Evolutionary conservation across 257 asterid species (phyloP).

Genomic region (Paraleonurus japonicus): DNA sequence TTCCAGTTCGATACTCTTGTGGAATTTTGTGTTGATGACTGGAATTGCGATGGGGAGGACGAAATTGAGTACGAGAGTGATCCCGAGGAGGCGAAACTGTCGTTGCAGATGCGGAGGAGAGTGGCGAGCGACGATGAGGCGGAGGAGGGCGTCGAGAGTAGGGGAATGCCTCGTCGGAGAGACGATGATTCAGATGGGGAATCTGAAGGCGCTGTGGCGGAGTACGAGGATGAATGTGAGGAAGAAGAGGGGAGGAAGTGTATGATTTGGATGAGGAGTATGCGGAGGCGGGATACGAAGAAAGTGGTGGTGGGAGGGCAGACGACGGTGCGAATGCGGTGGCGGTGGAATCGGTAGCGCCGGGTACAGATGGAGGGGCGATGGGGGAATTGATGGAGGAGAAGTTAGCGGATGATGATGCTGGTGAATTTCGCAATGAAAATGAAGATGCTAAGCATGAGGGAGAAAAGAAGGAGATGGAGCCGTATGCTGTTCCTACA

Average conservation of each 20-base stretch:
- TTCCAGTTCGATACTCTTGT: background rate
- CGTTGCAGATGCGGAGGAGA: constrained; percentile 74
- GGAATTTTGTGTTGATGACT: constrained; percentile 3
- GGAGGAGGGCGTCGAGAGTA: constrained; percentile 39
- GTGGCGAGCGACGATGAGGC: constrained; percentile 92
- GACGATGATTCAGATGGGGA: constrained; percentile 63
- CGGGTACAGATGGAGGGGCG: constrained; percentile 22
- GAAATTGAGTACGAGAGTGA: constrained; percentile 78
- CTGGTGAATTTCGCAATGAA: constrained; percentile 28
- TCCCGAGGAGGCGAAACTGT: constrained; percentile 81
- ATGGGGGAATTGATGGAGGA: constrained; percentile 29
- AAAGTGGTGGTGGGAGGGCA: constrained; percentile 27
- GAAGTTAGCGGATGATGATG: constrained; percentile 31
- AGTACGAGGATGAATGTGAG: constrained; percentile 39
- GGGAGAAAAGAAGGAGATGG: constrained; percentile 65
- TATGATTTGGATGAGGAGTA: constrained; percentile 42
- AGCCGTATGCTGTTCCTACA: constrained; percentile 89
- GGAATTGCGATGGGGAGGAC: constrained; percentile 47
- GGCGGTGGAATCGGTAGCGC: constrained; percentile 32
- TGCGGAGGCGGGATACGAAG: constrained; percentile 34
- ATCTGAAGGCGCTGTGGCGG: constrained; percentile 69
- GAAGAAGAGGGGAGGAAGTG: constrained; percentile 43
- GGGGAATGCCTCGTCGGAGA: constrained; percentile 35
- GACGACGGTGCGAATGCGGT: constrained; percentile 33
- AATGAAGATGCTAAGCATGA: constrained; percentile 36